These are phyloP conservation scores for Aspergillus egyptiacus DNA, from an alignment of 495 filamentous ascomycete genomes.

Conservation along the genomic window DNA sequence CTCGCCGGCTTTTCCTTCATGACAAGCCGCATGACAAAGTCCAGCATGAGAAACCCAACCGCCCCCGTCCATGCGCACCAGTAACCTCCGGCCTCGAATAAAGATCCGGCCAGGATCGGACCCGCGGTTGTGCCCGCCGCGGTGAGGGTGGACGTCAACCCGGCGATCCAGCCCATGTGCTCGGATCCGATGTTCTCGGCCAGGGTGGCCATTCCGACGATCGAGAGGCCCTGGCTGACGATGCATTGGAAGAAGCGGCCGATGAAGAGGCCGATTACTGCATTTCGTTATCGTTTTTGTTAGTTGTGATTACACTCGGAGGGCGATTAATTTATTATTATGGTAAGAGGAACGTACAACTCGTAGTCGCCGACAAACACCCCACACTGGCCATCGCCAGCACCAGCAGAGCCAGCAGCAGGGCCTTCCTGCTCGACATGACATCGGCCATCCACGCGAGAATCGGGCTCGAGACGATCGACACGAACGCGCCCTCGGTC, in stretches of 20 bases:
- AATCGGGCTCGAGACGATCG: slow-evolving; percentile 19
- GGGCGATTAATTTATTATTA: neutral
- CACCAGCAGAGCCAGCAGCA: slow-evolving; percentile 18
- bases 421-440: slow-evolving; percentile 14
- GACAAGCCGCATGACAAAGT: slow-evolving; percentile 27
- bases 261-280: slow-evolving; percentile 13
- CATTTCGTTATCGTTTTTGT: neutral
- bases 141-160: slow-evolving; percentile 12
- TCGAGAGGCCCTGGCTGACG: slow-evolving; percentile 25
- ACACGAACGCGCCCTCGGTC: slow-evolving; percentile 16
- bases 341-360: slow-evolving; percentile 8
- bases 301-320: neutral
- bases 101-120: slow-evolving; percentile 20
- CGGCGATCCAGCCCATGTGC: slow-evolving; percentile 27
- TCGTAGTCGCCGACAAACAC: slow-evolving; percentile 16
- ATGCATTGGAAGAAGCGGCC: slow-evolving; percentile 27
- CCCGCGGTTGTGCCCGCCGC: slow-evolving; percentile 21
- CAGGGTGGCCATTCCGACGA: slow-evolving; percentile 28
- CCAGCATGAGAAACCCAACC: slow-evolving; percentile 18
- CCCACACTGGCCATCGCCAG: slow-evolving; percentile 16
- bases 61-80: slow-evolving; percentile 27
- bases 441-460: slow-evolving; percentile 20
- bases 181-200: slow-evolving; percentile 26
- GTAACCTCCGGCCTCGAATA: slow-evolving; percentile 25
- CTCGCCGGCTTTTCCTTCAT: slow-evolving; percentile 25